These are phyloP conservation scores for Fusarium albidum DNA, from an alignment of 2,329 filamentous ascomycete species.

Conservation along the genomic window DNA sequence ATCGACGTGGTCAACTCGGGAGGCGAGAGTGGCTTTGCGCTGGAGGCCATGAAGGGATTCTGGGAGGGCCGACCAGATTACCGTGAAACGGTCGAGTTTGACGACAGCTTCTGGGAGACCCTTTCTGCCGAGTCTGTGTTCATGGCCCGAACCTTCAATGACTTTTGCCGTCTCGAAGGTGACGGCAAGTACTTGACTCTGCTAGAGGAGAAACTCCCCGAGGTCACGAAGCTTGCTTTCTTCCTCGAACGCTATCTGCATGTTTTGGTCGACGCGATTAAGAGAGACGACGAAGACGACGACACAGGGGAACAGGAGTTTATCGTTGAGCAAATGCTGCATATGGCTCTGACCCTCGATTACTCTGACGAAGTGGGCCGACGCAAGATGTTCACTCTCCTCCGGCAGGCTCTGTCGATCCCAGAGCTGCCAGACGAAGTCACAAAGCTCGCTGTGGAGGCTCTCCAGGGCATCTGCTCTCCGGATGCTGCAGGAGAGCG, in stretches of 20 bases:
- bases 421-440: conserved; percentile 91
- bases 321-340: conserved; percentile 91
- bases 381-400: conserved; percentile 92
- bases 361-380: conserved; percentile 98
- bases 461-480: conserved; percentile 83
- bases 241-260: conserved; percentile 83
- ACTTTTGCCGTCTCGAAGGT: conserved; percentile 81
- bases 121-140: conserved; percentile 88
- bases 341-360: conserved; percentile 90
- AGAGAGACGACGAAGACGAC: conserved; percentile 75
- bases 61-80: conserved; percentile 93
- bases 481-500: conserved; percentile 76
- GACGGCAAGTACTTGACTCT: conserved; percentile 78
- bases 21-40: conserved; percentile 86
- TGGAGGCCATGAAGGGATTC: conserved; percentile 95
- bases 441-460: conserved; percentile 86
- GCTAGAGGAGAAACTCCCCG: conserved; percentile 92
- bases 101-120: conserved; percentile 81
- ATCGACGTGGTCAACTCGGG: conserved; percentile 94
- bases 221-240: conserved; percentile 90
- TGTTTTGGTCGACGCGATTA: conserved; percentile 71
- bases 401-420: conserved; percentile 85
- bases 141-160: conserved; percentile 90
- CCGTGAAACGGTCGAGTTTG: conserved; percentile 74
- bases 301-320: conserved; percentile 93